Evolutionary conservation across 2,329 filamentous ascomycete genomes (phyloP).

Genomic region (Cladophialophora psammophila): DNA sequence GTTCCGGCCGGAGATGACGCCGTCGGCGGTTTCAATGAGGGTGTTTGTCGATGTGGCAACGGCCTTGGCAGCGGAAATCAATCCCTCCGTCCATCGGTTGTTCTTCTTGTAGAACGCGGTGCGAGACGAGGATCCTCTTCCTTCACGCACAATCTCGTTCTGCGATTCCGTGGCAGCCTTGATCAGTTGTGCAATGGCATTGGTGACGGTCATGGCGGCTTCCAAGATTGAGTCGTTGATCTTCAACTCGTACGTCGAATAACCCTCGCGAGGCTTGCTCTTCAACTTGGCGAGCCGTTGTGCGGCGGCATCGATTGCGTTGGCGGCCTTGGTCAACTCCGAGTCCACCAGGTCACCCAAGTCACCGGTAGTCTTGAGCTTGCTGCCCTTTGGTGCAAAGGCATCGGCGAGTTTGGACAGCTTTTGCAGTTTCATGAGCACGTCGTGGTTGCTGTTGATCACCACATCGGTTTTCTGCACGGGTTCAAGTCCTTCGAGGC

Average conservation of each 20-base stretch:
- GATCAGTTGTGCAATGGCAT: conserved; percentile 91
- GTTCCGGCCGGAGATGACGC: conserved; percentile 89
- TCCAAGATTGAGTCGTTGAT: conserved; percentile 96
- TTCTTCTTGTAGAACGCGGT: conserved; percentile 99
- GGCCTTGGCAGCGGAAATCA: conserved; percentile 96
- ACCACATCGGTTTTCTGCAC: conserved; percentile 96
- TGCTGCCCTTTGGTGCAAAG: conserved; percentile 86
- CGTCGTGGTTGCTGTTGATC: conserved; percentile 96
- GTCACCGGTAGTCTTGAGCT: conserved; percentile 75
- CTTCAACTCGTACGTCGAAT: conserved; percentile 93
- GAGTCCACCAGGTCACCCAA: conserved; percentile 90
- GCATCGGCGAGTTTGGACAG: conserved; percentile 92
- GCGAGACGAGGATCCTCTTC: conserved; percentile 82
- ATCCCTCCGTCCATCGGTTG: conserved; percentile 97
- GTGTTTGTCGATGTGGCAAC: conserved; percentile 93
- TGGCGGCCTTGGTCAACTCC: conserved; percentile 90
- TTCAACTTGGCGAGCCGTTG: conserved; percentile 88
- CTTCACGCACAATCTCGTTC: conserved; percentile 94
- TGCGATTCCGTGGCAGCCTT: conserved; percentile 92
- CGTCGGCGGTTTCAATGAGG: conserved; percentile 96
- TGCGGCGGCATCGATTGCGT: conserved; percentile 91
- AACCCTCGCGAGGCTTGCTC: conserved; percentile 95
- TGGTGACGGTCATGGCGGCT: conserved; percentile 90
- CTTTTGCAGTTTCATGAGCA: conserved; percentile 90
- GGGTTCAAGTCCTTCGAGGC: conserved; percentile 86